Percentiles rank a stretch among this genome's conserved stretches.
These are phyloP conservation scores for Ceraceosorus guamensis DNA, from an alignment of 1,284 basidiomycete genomes.

Conservation along the genomic window DNA sequence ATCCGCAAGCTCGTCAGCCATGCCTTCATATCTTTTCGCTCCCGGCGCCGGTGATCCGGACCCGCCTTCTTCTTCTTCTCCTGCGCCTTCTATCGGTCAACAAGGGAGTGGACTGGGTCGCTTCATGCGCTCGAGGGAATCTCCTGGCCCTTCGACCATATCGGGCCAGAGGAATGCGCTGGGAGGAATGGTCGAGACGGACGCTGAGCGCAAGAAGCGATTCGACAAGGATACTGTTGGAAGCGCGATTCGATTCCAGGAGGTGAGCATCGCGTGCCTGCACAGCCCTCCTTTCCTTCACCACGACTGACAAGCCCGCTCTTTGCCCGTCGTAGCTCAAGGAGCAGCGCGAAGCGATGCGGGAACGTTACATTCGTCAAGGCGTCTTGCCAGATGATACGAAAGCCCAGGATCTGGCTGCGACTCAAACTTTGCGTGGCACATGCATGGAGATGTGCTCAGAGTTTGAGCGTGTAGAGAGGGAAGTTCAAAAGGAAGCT, in stretches of 20 bases:
- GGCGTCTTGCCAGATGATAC: constrained; percentile 80
- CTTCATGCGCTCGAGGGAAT: neutral
- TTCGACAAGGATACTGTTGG: constrained; percentile 1
- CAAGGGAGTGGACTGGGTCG: neutral
- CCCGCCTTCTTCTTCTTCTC: neutral
- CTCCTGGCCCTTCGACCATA: neutral
- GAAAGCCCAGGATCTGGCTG: constrained; percentile 68
- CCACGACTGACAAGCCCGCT: neutral
- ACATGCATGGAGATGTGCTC: constrained; percentile 92
- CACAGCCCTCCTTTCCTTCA: neutral
- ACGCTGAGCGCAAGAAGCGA: constrained; percentile 7
- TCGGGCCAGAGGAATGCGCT: constrained; percentile 1
- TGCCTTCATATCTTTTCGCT: neutral
- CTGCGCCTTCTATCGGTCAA: neutral
- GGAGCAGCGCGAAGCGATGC: constrained; percentile 61
- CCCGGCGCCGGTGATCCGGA: neutral
- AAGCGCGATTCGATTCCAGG: constrained; percentile 7
- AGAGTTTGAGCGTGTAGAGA: constrained; percentile 79
- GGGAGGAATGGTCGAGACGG: neutral
- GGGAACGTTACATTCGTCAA: constrained; percentile 68
- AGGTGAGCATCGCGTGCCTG: neutral
- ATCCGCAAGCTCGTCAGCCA: too few relatives aligned
- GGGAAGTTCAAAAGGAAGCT: constrained; percentile 82
- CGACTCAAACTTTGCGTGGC: constrained; percentile 81
- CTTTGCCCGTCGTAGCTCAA: constrained; percentile 50